phyloP scores from a whole-genome alignment of 305 asterid genomes.

The Rubia balearica region DNA sequence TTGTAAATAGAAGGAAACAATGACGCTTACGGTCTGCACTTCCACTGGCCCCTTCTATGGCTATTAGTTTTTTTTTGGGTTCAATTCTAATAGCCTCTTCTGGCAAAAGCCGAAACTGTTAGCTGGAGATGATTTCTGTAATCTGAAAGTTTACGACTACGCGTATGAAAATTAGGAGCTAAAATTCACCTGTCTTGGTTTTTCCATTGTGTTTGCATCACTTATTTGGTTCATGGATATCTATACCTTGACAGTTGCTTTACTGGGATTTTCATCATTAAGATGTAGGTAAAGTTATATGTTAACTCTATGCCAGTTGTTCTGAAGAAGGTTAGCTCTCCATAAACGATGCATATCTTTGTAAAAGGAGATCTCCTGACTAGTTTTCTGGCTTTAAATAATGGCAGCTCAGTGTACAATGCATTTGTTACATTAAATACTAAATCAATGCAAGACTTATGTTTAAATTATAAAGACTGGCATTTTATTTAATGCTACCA shows the following conservation, averaged over 20 bases:
- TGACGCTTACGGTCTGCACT: slow-evolving; percentile 1
- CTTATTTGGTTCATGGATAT: neutral
- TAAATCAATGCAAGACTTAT: too few relatives aligned
- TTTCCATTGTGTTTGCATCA: neutral
- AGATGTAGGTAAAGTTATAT: too few relatives aligned
- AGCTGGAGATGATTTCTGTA: neutral
- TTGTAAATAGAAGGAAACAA: slow-evolving; percentile 56
- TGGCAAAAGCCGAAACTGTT: neutral
- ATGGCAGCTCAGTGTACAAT: too few relatives aligned
- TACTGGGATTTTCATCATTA: neutral
- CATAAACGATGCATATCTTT: too few relatives aligned
- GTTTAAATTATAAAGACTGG: too few relatives aligned
- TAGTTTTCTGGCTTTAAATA: too few relatives aligned
- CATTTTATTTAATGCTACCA: too few relatives aligned
- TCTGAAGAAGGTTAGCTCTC: too few relatives aligned
- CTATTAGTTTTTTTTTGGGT: neutral
- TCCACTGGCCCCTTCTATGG: neutral
- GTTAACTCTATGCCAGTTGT: too few relatives aligned
- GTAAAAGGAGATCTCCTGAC: too few relatives aligned
- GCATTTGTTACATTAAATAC: too few relatives aligned
- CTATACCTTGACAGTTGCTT: neutral
- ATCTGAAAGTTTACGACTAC: neutral
- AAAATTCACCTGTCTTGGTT: neutral
- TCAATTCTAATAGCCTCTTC: neutral
- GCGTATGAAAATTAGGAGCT: neutral